Conservation (phyloP, 305 asterid genomes). For the Rubia balearica region DNA sequence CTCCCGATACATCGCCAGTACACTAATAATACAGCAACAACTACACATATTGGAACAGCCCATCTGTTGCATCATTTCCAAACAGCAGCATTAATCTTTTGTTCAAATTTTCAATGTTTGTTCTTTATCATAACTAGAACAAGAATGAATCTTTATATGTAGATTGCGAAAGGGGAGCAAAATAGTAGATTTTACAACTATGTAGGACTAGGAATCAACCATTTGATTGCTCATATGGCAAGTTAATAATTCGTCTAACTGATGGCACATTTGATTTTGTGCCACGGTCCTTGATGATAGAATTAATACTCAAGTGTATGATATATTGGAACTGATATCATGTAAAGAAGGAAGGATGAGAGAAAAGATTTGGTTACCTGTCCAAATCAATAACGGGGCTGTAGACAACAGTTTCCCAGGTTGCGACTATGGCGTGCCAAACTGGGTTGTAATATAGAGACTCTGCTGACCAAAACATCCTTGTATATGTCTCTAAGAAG, state of each 20-base stretch:
- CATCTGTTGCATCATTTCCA: conserved; percentile 49
- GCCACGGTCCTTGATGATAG: neutral
- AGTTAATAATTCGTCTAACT: neutral
- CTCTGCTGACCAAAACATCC: conserved; percentile 99
- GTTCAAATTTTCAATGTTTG: neutral
- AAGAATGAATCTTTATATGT: neutral
- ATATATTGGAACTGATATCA: neutral
- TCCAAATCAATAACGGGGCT: conserved; percentile 96
- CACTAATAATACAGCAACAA: conserved; percentile 42
- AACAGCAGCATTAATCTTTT: neutral
- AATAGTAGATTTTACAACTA: neutral
- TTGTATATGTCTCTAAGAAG: conserved; percentile 91
- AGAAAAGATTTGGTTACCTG: conserved; percentile 42
- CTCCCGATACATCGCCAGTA: conserved; percentile 91
- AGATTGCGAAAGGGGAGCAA: neutral
- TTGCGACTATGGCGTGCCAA: conserved; percentile 76
- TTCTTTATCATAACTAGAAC: neutral
- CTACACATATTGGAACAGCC: conserved; percentile 64
- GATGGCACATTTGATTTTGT: neutral
- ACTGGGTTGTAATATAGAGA: conserved; percentile 94
- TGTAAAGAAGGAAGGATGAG: neutral
- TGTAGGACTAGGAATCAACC: neutral
- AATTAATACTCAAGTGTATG: neutral
- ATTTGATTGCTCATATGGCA: neutral
- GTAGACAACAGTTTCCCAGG: conserved; percentile 93